Percentiles rank a stretch among this genome's conserved stretches.
These are phyloP conservation scores for Puccinia brachypodii DNA, from an alignment of 1,284 basidiomycete species.

Conservation along the genomic window DNA sequence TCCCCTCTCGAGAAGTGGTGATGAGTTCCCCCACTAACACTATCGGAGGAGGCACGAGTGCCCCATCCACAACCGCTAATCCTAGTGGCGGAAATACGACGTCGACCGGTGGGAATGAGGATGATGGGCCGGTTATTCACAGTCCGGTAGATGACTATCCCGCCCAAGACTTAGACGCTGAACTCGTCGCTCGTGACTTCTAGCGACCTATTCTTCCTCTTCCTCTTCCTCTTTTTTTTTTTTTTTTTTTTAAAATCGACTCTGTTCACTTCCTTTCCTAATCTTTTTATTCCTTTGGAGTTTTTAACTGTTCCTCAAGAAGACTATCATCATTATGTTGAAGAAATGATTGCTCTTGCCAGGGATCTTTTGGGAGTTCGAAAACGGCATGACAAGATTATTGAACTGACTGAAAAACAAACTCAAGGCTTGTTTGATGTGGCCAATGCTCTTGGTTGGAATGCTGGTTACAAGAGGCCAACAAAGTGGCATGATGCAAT, in stretches of 20 bases:
- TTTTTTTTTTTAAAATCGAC: background rate
- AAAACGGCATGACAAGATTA: too few species aligned
- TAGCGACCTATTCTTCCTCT: background rate
- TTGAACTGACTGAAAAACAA: too few species aligned
- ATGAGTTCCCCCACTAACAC: constrained; percentile 47
- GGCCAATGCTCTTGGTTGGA: too few species aligned
- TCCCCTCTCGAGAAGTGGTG: constrained; percentile 52
- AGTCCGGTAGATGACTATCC: constrained; percentile 45
- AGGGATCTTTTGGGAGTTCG: too few species aligned
- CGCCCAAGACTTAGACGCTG: constrained; percentile 39
- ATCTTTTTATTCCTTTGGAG: background rate
- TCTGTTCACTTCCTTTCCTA: background rate
- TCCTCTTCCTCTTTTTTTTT: background rate
- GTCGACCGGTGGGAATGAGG: background rate
- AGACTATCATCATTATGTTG: too few species aligned
- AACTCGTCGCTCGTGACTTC: constrained; percentile 40
- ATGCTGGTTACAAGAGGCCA: too few species aligned
- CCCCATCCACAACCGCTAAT: background rate
- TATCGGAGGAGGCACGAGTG: background rate
- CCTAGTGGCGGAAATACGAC: too few species aligned
- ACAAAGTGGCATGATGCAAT: too few species aligned
- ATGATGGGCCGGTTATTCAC: background rate
- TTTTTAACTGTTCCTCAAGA: too few species aligned
- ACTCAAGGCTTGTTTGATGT: too few species aligned
- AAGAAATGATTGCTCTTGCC: too few species aligned